Evolutionary conservation across 1,139 yeast species (phyloP).

Genomic region (Geotrichum klebahnii): DNA sequence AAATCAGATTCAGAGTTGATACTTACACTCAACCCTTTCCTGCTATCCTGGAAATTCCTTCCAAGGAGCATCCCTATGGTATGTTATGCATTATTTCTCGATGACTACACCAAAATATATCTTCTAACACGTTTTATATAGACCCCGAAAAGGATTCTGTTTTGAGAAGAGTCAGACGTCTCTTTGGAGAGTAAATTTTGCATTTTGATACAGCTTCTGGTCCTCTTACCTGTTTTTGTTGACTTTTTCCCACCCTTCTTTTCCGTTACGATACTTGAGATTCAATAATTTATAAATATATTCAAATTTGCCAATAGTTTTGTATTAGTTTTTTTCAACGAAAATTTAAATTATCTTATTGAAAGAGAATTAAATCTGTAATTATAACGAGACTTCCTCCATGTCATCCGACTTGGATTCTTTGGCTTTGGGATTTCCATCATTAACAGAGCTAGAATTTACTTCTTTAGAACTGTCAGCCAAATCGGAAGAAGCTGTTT

Average conservation of each 20-base stretch:
- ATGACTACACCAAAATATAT: not conserved
- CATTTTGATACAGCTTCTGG: conserved; percentile 2
- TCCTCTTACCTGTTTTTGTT: not conserved
- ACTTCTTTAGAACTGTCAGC: too few species aligned
- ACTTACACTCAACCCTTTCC: conserved; percentile 88
- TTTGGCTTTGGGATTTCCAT: not conserved
- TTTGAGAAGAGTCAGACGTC: conserved; percentile 85
- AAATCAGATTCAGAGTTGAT: conserved; percentile 78
- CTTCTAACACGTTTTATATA: conserved; percentile 14
- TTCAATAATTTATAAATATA: not conserved
- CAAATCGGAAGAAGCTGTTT: too few species aligned
- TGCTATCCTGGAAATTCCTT: conserved; percentile 92
- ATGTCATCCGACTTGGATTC: not conserved
- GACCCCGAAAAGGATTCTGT: conserved; percentile 97
- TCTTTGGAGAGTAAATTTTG: conserved; percentile 70
- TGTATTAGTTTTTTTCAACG: too few species aligned
- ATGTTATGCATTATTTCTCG: conserved; percentile 22
- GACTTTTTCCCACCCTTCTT: conserved; percentile 8
- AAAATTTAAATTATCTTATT: too few species aligned
- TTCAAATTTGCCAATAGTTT: conserved; percentile 6
- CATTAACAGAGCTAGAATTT: too few species aligned
- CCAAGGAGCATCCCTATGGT: conserved; percentile 93
- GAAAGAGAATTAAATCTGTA: too few species aligned
- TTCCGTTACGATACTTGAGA: not conserved
- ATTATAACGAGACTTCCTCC: conserved; percentile 9